These are phyloP conservation scores for Psilocybe tampanensis DNA, from an alignment of 768 basidiomycete genomes.

Conservation along the genomic window DNA sequence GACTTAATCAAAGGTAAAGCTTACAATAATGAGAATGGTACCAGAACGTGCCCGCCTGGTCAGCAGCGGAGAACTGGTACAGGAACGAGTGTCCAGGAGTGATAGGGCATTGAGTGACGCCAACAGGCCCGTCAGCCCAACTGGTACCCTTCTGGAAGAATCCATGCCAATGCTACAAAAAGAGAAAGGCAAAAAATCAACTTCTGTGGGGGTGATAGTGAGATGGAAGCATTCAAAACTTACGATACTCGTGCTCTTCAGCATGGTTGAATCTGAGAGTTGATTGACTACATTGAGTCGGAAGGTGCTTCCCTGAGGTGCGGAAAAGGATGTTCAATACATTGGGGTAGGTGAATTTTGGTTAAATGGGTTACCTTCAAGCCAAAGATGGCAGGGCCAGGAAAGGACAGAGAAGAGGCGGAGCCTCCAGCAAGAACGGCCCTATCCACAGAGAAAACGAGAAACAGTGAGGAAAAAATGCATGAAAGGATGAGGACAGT, in stretches of 20 bases:
- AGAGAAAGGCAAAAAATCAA: neutral
- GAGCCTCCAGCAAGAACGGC: conserved; percentile 7
- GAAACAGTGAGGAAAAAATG: neutral
- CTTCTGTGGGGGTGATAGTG: too few relatives aligned
- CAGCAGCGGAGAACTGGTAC: conserved; percentile 36
- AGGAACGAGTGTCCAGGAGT: conserved; percentile 37
- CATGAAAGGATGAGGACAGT: neutral
- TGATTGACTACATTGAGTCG: conserved; percentile 48
- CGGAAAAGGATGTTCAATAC: too few relatives aligned
- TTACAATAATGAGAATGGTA: conserved; percentile 34
- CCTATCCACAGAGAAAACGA: neutral
- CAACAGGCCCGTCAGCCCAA: conserved; percentile 41
- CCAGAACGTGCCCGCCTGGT: conserved; percentile 48
- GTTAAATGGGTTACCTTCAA: too few relatives aligned
- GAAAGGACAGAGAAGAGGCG: conserved; percentile 15
- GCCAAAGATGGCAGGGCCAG: conserved; percentile 31
- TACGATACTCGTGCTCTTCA: conserved; percentile 52
- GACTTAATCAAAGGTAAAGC: neutral
- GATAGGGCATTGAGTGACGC: conserved; percentile 45
- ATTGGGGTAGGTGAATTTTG: too few relatives aligned
- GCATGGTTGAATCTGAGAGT: conserved; percentile 51
- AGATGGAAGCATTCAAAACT: too few relatives aligned
- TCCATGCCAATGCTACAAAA: conserved; percentile 47
- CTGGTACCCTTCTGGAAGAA: conserved; percentile 35
- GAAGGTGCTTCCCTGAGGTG: conserved; percentile 38